Conservation (phyloP, 331 rosid species). For the Ulmus americana region DNA sequence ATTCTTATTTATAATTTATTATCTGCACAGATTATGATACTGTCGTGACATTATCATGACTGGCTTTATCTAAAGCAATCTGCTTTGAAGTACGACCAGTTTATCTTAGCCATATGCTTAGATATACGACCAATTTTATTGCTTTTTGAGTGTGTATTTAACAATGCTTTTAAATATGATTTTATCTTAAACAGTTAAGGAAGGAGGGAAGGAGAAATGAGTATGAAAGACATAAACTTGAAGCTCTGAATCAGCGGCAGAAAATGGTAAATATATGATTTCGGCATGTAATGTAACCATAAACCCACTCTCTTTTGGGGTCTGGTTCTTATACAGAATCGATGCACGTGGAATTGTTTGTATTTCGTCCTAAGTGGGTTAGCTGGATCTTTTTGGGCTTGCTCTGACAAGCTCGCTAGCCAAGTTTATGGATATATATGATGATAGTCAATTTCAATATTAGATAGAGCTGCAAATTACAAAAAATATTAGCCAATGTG, state of each 20-base stretch:
- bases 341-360: neutral
- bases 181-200: constrained; percentile 48
- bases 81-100: no score
- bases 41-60: no score
- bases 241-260: constrained; percentile 75
- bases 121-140: neutral
- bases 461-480: neutral
- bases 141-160: constrained; percentile 3
- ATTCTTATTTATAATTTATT: no score
- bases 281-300: neutral
- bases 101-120: neutral
- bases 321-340: neutral
- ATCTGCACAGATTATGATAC: no score
- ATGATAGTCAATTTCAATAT: no score
- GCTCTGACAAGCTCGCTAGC: neutral
- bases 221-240: constrained; percentile 72
- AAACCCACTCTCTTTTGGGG: neutral
- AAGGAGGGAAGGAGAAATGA: constrained; percentile 84
- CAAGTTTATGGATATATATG: no score
- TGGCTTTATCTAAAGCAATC: no score
- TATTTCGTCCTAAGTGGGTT: neutral
- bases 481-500: neutral
- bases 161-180: constrained; percentile 15
- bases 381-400: neutral
- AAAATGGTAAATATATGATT: constrained; percentile 44